These are phyloP conservation scores for Monotropa hypopitys DNA, from an alignment of 179 eudicot species.

Conservation along the genomic window DNA sequence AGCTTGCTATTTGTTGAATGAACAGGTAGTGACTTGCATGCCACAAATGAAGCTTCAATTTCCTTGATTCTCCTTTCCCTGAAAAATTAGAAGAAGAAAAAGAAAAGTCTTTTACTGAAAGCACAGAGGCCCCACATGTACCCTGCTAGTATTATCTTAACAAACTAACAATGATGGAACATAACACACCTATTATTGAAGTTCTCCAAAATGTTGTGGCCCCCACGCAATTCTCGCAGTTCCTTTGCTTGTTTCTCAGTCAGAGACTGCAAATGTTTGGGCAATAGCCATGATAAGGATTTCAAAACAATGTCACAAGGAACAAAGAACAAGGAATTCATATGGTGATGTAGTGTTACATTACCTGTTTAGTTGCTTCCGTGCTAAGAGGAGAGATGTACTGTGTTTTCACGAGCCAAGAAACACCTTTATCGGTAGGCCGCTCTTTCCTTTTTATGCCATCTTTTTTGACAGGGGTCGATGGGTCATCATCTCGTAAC, in stretches of 20 bases:
- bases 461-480: constrained; percentile 70
- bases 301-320: neutral
- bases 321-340: neutral
- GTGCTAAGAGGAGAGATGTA: constrained; percentile 91
- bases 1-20: constrained; percentile 65
- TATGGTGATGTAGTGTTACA: neutral
- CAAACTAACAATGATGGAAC: neutral
- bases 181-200: constrained; percentile 50
- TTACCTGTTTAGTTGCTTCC: constrained; percentile 76
- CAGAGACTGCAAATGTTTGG: constrained; percentile 44
- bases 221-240: constrained; percentile 61
- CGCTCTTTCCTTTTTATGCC: constrained; percentile 79
- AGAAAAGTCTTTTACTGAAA: neutral
- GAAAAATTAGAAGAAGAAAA: constrained; percentile 10
- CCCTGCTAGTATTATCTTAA: neutral
- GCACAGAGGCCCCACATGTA: neutral
- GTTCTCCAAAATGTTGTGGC: constrained; percentile 48
- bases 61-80: constrained; percentile 80
- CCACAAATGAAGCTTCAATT: constrained; percentile 77
- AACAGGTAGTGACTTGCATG: constrained; percentile 75
- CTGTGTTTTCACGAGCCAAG: constrained; percentile 98
- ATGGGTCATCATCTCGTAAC: constrained; percentile 68
- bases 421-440: constrained; percentile 82
- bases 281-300: neutral
- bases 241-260: constrained; percentile 95